These are phyloP conservation scores for Phytophthora pseudosyringae DNA, from an alignment of 352 stramenopile species.

Conservation along the genomic window DNA sequence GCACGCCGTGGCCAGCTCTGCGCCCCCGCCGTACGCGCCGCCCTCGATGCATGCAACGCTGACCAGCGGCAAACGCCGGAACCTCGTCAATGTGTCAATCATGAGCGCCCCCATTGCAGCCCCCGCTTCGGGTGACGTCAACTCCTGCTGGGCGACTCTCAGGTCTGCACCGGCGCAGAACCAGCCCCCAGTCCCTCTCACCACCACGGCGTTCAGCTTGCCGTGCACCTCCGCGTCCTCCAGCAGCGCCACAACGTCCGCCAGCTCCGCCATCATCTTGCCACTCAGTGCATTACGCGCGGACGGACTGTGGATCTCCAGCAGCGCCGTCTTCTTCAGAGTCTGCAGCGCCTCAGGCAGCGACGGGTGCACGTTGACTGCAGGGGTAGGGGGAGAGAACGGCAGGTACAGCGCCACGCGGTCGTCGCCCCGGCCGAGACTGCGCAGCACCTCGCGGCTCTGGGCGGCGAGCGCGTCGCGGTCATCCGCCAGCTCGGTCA, in stretches of 20 bases:
- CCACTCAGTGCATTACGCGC: conserved; percentile 81
- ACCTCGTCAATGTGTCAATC: conserved; percentile 72
- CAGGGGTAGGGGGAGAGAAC: conserved; percentile 6
- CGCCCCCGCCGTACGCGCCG: conserved; percentile 82
- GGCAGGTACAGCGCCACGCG: conserved; percentile 40
- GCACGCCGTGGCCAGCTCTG: conserved; percentile 82
- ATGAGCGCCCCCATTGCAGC: conserved; percentile 77
- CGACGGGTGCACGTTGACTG: background rate
- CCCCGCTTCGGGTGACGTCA: conserved; percentile 72
- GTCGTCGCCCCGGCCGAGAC: conserved; percentile 43
- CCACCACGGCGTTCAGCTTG: conserved; percentile 68
- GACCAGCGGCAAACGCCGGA: conserved; percentile 79
- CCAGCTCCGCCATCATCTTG: conserved; percentile 90
- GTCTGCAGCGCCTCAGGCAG: conserved; percentile 25
- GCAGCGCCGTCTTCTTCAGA: conserved; percentile 57
- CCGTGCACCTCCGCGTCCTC: conserved; percentile 59
- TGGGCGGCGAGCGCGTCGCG: conserved; percentile 37
- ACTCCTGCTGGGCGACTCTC: conserved; percentile 72
- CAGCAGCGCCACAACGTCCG: conserved; percentile 66
- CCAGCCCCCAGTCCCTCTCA: conserved; percentile 63
- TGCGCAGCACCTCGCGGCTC: conserved; percentile 56
- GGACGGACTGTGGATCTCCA: conserved; percentile 76
- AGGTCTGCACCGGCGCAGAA: conserved; percentile 90
- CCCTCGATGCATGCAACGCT: conserved; percentile 84
- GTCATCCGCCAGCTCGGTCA: conserved; percentile 50